phyloP scores from a whole-genome alignment of 2,329 filamentous ascomycete genomes.

The Lecanicillium sp. region DNA sequence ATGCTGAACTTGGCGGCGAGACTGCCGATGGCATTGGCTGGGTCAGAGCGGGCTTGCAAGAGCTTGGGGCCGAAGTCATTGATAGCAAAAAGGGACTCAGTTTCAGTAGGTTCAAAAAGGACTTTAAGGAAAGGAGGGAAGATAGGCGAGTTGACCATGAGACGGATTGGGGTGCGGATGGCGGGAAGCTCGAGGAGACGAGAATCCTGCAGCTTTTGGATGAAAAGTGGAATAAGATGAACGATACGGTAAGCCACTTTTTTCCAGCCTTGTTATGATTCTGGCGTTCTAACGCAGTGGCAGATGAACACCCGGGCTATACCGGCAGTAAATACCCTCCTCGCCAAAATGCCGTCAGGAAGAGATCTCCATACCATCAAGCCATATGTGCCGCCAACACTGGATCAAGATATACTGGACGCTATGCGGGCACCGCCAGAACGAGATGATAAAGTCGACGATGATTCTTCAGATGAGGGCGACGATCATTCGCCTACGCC shows the following conservation, averaged over 20 bases:
- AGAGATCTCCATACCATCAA: slow-evolving; percentile 73
- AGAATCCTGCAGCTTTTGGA: slow-evolving; percentile 81
- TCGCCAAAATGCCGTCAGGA: slow-evolving; percentile 77
- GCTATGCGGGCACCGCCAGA: slow-evolving; percentile 40
- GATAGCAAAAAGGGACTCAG: slow-evolving; percentile 45
- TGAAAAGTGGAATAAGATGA: slow-evolving; percentile 83
- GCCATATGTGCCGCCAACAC: slow-evolving; percentile 53
- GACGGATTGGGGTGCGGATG: slow-evolving; percentile 70
- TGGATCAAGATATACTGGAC: slow-evolving; percentile 59
- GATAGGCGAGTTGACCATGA: slow-evolving; percentile 72
- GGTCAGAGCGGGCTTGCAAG: slow-evolving; percentile 67
- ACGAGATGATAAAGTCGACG: slow-evolving; percentile 22
- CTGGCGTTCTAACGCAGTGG: slow-evolving; percentile 8
- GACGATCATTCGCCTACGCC: slow-evolving; percentile 24
- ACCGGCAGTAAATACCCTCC: slow-evolving; percentile 60
- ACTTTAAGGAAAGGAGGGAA: slow-evolving; percentile 68
- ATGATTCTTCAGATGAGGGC: slow-evolving; percentile 30
- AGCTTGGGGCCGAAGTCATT: slow-evolving; percentile 56
- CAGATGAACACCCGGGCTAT: slow-evolving; percentile 75
- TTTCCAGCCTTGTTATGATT: too few relatives aligned
- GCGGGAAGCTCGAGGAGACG: slow-evolving; percentile 74
- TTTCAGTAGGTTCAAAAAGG: slow-evolving; percentile 60
- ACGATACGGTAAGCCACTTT: slow-evolving; percentile 80
- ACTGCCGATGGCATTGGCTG: slow-evolving; percentile 82
- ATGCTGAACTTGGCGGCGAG: slow-evolving; percentile 75